Percentiles rank a stretch among this genome's conserved stretches.
phyloP scores from a whole-genome alignment of 306 rosid genomes.

The Prunus dulcis region DNA sequence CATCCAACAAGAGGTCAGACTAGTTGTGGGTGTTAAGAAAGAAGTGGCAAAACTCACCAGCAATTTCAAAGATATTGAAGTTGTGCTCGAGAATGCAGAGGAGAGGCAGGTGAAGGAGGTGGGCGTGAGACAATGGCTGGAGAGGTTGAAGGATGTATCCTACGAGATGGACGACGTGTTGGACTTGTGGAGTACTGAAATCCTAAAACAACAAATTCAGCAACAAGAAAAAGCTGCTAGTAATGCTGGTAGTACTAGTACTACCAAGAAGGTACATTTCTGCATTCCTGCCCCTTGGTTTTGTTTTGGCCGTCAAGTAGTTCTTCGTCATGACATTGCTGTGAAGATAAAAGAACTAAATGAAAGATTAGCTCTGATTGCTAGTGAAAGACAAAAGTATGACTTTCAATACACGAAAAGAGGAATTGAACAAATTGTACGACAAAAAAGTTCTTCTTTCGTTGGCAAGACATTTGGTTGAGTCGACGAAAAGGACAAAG shows the following conservation, averaged over 20 bases:
- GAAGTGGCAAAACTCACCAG: not conserved
- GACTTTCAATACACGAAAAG: not conserved
- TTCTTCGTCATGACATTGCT: conserved; percentile 4
- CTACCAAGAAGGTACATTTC: conserved; percentile 13
- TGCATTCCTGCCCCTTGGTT: not conserved
- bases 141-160: not conserved
- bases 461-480: conserved; percentile 14
- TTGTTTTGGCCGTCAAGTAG: not conserved
- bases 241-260: not conserved
- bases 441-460: conserved; percentile 1
- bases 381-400: not conserved
- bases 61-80: not conserved
- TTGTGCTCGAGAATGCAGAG: conserved; percentile 15
- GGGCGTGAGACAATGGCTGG: not conserved
- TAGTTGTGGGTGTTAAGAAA: not conserved
- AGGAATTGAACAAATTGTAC: not conserved
- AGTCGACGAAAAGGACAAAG: not conserved
- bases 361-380: not conserved
- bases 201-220: not conserved
- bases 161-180: not conserved
- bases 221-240: not conserved
- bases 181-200: conserved; percentile 19
- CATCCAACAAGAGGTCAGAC: not conserved
- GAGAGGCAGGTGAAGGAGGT: conserved; percentile 1
- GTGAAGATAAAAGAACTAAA: conserved; percentile 1